Evolutionary conservation across 2,329 filamentous ascomycete species (phyloP), one percentile per base, ranked within the genome.

Genomic region (Septoria linicola): DNA sequence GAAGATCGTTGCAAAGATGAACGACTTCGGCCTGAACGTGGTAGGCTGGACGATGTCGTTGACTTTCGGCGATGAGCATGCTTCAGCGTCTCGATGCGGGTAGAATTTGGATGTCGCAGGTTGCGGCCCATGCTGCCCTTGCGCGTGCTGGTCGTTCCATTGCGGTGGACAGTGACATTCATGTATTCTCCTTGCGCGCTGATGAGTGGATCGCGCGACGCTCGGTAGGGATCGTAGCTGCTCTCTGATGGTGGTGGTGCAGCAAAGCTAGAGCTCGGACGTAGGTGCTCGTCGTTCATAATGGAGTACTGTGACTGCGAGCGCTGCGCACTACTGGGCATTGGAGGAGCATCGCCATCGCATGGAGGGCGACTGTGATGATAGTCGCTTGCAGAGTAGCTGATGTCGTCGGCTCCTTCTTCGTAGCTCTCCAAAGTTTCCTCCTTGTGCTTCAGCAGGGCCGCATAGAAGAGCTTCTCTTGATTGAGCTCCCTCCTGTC

Each of bases 381-480:
- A 62, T 95, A 93, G 65, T 97, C 92, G 69, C 90, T 96, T 49
- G 85, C 80, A 1, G 92, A 96, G 66, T 93, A 87, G n/a, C 82
- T 82, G 49, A 96, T 69, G 27, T 67, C 66, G 46, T 73, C 74
- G 17, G 87, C 81, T 23, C 84, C 83, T 53, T 86, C 86, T 48
- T 77, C 73, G 65, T 93, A 97, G 65, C 96, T 88, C 67, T 97
- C 91, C 1, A 95, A 71, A 60, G 93, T 85, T 56, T 89, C 84
- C 58, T 95, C 84, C 37, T 88, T 82, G 68, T 96, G 95, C 68
- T 85, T 87, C 58, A 86, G 73, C 6, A 99, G 79, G 16, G 95
- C 80, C 70, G 84, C 87, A 70, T 97, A 99, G 70, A 97, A 96
- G 59, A 92, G 80, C 66, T 96, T 95, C 66, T 96, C 90, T 49